Conservation (phyloP, 1,139 yeast species). For the Scheffersomyces segobiensis region DNA sequence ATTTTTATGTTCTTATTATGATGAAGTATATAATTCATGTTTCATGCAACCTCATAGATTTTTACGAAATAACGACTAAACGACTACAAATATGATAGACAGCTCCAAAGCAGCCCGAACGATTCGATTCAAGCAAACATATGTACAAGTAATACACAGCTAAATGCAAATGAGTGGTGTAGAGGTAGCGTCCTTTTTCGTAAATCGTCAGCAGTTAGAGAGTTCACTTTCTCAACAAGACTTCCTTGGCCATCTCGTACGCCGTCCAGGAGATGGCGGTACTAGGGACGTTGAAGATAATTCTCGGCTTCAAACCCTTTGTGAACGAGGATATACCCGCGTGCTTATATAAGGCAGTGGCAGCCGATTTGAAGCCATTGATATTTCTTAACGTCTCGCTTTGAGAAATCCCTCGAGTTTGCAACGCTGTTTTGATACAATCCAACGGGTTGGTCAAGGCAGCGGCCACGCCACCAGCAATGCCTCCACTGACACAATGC, state of each 20-base stretch:
- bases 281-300: conserved; percentile 91
- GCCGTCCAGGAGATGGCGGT: conserved; percentile 99
- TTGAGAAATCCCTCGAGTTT: conserved; percentile 64
- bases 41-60: background rate
- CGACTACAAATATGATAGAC: background rate
- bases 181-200: background rate
- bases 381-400: conserved; percentile 56
- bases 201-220: conserved; percentile 3
- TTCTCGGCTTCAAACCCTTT: conserved; percentile 88
- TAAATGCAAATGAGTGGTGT: background rate
- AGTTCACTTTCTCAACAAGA: conserved; percentile 29
- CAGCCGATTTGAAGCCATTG: conserved; percentile 72
- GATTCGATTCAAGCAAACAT: background rate
- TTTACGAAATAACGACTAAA: background rate
- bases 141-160: conserved; percentile 1
- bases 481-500: conserved; percentile 92
- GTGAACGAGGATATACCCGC: conserved; percentile 73
- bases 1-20: too few species aligned
- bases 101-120: background rate
- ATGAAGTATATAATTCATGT: background rate
- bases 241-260: conserved; percentile 93
- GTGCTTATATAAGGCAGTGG: conserved; percentile 61
- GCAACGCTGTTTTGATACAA: conserved; percentile 89
- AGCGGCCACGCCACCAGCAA: conserved; percentile 96
- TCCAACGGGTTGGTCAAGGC: conserved; percentile 96